Base-by-base conservation (phyloP, 2,329 filamentous ascomycete genomes). In the Aureobasidium vineae region DNA sequence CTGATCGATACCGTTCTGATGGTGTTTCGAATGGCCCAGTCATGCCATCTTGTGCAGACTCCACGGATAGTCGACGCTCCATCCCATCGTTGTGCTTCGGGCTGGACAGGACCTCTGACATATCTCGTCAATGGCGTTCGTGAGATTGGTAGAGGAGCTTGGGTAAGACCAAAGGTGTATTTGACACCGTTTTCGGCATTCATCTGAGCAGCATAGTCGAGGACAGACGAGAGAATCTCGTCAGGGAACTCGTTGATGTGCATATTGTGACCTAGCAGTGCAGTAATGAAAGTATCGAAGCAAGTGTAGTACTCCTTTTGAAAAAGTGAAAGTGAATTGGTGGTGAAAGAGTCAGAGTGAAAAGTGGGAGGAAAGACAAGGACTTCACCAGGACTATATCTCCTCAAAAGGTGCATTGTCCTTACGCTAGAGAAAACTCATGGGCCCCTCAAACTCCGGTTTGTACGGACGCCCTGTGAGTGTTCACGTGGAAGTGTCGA, bases 131-230 rank as follows among this genome's bases (percentile, higher is more conserved):
- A 75, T 47, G 77, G 75, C 28, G 77, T 73, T 70, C 78, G 76
- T 70, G 81, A 76, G 61, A 81, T 73, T 10, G 81, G 81, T 67
- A 81, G 73, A 7, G 79, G 79, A 33, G 80, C 79, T 72, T 84
- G 79, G 31, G 78, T 80, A 33, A 85, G 76, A 66, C 83, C 83
- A 71, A 83, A 85, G 65, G 82, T 84, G 73, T 79, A 85, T 63
- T 75, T 78, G 23, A 79, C 79, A 53, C 79, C 79, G 73, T 83
- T 77, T 59, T 75, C 74, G 68, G 78, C 75, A 71, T 84, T 84
- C 70, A 79, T 74, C 67, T 78, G 75, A 68, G 82, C 78, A 66
- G 82, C 78, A 69, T 80, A 75, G 56, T 80, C 76, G 63, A 85
- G 80, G 72, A 85, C 84, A 69, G 80, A 75, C 66, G 78, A 78